Base-by-base conservation (phyloP, 495 filamentous ascomycete species). In the Trichoderma erinaceum region DNA sequence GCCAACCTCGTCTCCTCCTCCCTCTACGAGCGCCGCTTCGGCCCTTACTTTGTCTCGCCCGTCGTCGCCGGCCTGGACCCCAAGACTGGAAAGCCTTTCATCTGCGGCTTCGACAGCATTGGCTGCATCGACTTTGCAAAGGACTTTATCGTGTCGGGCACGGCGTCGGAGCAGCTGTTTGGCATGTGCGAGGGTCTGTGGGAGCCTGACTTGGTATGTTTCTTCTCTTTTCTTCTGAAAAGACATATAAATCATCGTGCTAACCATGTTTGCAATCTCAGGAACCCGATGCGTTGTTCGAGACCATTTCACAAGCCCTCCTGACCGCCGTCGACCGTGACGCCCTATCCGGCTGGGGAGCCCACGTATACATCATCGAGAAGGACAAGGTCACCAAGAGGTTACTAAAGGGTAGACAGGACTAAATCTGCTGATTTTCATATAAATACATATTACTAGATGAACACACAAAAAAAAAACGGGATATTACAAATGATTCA, bases 381-480 rank as follows among this genome's bases (percentile, higher is more conserved):
- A 99, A 98, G 85, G 92, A 96, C 80, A 98, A 98, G 88, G 92
- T 98, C 52, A 97, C 94, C 74, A 97, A 99, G 89, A 85, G 95
- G 75, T 85, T 98, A 85, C 80, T 99, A 75, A 99, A 99, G 87
- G 93, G 95, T 77, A 78, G 83, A 75, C 83, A 85, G 77, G 83
- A 85, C 76, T 85, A 85, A 72, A 75, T 38, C 7, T 38, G 29
- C 8, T 38, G n/a, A n/a, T 38, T 38, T 10, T 7, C 58, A 23
- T 61, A 65, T 65, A 43, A 21, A 38, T 65, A 23, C 38, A 15
- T 65, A 27, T 63, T 38, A 23, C 8, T 52, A 52, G 13, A 48
- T 0, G 18, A 52, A 52, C 4, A 18, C 44, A 52, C 18, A 23
- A 21, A 52, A 21, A 21, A n/a, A 65, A 35, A 44, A 12, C 15